phyloP scores from a whole-genome alignment of 1,284 basidiomycete species.

The Cutaneotrichosporon cavernicola region DNA sequence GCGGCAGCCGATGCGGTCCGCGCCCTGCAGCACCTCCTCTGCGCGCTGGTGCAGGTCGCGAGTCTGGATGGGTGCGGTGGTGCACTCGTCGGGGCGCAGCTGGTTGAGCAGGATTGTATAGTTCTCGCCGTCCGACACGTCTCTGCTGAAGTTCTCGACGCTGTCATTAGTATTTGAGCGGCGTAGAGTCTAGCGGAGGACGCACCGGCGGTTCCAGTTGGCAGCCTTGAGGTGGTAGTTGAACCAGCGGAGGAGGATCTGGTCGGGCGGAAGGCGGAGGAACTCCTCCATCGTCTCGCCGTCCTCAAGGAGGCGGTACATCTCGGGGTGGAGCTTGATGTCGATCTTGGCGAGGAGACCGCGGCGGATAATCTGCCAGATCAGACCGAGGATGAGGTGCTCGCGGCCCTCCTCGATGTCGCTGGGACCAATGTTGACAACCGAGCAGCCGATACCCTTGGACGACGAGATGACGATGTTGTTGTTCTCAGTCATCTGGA shows the following conservation, averaged over 20 bases:
- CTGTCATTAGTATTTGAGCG: constrained; percentile 52
- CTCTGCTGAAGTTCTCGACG: constrained; percentile 96
- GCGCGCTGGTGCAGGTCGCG: constrained; percentile 77
- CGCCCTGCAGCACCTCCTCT: constrained; percentile 89
- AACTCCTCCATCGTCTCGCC: constrained; percentile 96
- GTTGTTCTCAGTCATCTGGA: constrained; percentile 99
- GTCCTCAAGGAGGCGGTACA: constrained; percentile 93
- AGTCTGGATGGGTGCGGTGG: constrained; percentile 86
- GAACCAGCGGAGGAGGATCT: constrained; percentile 96
- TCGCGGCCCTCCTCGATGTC: constrained; percentile 93
- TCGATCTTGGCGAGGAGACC: constrained; percentile 93
- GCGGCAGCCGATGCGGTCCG: constrained; percentile 87
- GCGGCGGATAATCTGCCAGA: constrained; percentile 96
- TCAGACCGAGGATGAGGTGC: constrained; percentile 95
- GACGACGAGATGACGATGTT: constrained; percentile 98
- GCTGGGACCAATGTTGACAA: constrained; percentile 94
- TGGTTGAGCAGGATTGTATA: constrained; percentile 95
- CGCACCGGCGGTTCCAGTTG: constrained; percentile 77
- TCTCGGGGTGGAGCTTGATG: constrained; percentile 95
- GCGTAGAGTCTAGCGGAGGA: not conserved
- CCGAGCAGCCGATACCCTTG: constrained; percentile 96
- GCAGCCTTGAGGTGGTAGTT: constrained; percentile 98
- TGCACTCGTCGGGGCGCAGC: constrained; percentile 89
- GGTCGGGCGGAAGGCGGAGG: constrained; percentile 88
- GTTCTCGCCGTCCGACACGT: constrained; percentile 93